These are phyloP conservation scores for Dimargaris verticillata DNA, from an alignment of 192 early-diverging fungal species.

Conservation along the genomic window DNA sequence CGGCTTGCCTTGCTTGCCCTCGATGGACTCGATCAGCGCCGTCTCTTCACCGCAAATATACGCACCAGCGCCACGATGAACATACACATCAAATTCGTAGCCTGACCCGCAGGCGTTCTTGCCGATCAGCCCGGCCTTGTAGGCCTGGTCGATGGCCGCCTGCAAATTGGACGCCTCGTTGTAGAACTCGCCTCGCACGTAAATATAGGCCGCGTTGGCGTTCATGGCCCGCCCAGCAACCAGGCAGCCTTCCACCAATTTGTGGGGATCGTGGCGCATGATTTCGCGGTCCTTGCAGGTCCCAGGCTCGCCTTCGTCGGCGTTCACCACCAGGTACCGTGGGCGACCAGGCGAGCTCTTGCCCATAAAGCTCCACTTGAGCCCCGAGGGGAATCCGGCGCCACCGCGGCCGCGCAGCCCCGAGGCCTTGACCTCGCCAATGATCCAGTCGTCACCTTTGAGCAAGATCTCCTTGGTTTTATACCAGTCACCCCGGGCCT, in stretches of 20 bases:
- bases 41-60: constrained; percentile 98
- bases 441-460: constrained; percentile 95
- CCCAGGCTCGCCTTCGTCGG: constrained; percentile 96
- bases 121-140: constrained; percentile 93
- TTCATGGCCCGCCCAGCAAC: constrained; percentile 93
- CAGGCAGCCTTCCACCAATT: constrained; percentile 91
- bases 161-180: constrained; percentile 88
- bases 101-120: constrained; percentile 95
- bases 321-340: constrained; percentile 91
- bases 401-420: constrained; percentile 89
- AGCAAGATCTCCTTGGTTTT: constrained; percentile 95
- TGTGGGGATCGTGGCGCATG: constrained; percentile 86
- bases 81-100: constrained; percentile 92
- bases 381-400: constrained; percentile 92
- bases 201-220: constrained; percentile 94
- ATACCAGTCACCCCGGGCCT: constrained; percentile 96
- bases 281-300: constrained; percentile 99
- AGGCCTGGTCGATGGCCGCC: constrained; percentile 90
- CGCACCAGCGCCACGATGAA: constrained; percentile 94
- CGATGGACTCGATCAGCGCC: constrained; percentile 69
- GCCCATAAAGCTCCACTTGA: constrained; percentile 99
- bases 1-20: constrained; percentile 98
- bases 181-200: constrained; percentile 93
- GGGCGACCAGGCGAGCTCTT: constrained; percentile 76
- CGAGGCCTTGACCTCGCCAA: constrained; percentile 91